Percentiles rank a stretch among this genome's conserved stretches.
phyloP scores from a whole-genome alignment of 2,329 filamentous ascomycete genomes.

The Davidsoniella eucalypti region DNA sequence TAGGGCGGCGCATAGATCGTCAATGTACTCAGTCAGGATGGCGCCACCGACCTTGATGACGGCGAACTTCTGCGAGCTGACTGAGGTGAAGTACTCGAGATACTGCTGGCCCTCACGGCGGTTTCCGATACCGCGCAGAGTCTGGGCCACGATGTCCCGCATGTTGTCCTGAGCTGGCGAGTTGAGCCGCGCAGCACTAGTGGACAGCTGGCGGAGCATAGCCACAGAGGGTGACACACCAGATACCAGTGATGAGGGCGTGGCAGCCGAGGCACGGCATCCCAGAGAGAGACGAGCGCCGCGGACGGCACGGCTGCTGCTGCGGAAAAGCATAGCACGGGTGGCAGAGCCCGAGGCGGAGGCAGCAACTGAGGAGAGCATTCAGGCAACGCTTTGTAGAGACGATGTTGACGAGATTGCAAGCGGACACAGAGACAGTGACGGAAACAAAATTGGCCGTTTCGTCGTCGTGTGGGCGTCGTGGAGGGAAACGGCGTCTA shows the following conservation, averaged over 20 bases:
- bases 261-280: not conserved
- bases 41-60: conserved; percentile 97
- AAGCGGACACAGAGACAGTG: not conserved
- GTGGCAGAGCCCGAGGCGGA: conserved; percentile 10
- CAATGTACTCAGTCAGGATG: conserved; percentile 84
- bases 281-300: not conserved
- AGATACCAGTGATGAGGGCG: not conserved
- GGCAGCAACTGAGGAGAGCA: conserved; percentile 11
- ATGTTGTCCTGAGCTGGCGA: conserved; percentile 17
- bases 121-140: conserved; percentile 88
- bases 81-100: conserved; percentile 90
- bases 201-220: conserved; percentile 10
- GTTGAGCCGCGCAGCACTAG: conserved; percentile 3
- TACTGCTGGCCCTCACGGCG: conserved; percentile 96
- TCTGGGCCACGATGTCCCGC: conserved; percentile 25
- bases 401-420: not conserved
- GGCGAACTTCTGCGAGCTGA: conserved; percentile 91
- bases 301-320: conserved; percentile 2
- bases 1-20: conserved; percentile 76
- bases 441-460: not conserved
- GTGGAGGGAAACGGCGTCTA: not conserved
- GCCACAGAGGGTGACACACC: not conserved
- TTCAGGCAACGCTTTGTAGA: not conserved
- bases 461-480: not conserved
- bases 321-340: conserved; percentile 5